phyloP scores from a whole-genome alignment of 2,329 filamentous ascomycete genomes.

The Purpureocillium lavendulum region DNA sequence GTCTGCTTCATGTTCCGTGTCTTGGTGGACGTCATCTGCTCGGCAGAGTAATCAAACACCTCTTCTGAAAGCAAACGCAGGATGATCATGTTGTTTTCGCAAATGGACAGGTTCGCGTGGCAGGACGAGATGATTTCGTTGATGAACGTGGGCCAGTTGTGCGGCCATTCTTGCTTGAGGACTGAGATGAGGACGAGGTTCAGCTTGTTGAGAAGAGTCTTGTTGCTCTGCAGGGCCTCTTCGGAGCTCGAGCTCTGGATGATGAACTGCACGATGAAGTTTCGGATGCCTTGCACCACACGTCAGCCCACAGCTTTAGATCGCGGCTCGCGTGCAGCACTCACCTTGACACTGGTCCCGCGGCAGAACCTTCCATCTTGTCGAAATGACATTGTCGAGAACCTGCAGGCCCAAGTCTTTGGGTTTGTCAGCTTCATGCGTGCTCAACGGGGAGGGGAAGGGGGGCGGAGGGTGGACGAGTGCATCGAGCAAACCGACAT shows the following conservation, averaged over 20 bases:
- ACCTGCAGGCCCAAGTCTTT: conserved; percentile 89
- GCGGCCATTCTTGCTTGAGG: conserved; percentile 98
- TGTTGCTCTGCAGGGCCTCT: conserved; percentile 75
- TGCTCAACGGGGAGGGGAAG: conserved; percentile 1
- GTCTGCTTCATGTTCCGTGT: conserved; percentile 94
- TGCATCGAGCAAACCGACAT: conserved; percentile 24
- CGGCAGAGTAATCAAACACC: conserved; percentile 97
- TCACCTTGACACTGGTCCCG: conserved; percentile 87
- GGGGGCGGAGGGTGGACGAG: conserved; percentile 5
- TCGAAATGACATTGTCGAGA: conserved; percentile 96
- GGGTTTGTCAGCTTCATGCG: conserved; percentile 11
- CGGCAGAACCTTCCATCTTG: conserved; percentile 95
- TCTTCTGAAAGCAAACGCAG: conserved; percentile 92
- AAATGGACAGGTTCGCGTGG: conserved; percentile 90
- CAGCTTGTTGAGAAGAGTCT: conserved; percentile 92
- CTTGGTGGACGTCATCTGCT: conserved; percentile 98
- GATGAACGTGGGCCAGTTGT: conserved; percentile 99
- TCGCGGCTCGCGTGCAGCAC: conserved; percentile 12
- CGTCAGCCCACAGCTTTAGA: conserved; percentile 4
- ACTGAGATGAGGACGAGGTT: conserved; percentile 97
- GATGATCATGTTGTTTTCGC: conserved; percentile 99
- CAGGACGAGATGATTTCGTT: conserved; percentile 98
- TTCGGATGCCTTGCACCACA: conserved; percentile 69
- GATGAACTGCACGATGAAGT: conserved; percentile 98
- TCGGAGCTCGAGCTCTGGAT: conserved; percentile 88